Evolutionary conservation across 2,329 filamentous ascomycete species (phyloP).

Genomic region (Verticillium dahliae): DNA sequence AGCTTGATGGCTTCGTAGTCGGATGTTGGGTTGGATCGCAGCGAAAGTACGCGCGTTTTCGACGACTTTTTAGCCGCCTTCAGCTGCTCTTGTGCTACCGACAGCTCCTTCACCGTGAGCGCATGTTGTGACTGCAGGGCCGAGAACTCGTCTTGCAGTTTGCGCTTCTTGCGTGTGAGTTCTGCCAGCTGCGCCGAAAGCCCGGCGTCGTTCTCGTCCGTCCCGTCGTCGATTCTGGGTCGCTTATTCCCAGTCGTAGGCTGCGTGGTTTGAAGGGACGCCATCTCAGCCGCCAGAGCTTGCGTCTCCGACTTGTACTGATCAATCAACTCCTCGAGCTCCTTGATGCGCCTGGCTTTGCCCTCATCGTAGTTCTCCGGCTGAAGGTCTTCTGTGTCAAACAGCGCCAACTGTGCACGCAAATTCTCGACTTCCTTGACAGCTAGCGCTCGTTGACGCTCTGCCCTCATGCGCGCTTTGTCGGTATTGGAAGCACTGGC

Average conservation of each 20-base stretch:
- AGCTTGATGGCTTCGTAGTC: constrained; percentile 80
- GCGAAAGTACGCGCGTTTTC: constrained; percentile 74
- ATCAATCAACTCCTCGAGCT: constrained; percentile 81
- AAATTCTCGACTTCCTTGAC: constrained; percentile 93
- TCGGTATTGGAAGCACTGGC: constrained; percentile 44
- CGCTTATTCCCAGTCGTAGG: constrained; percentile 55
- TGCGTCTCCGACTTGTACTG: constrained; percentile 79
- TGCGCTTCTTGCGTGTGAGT: constrained; percentile 79
- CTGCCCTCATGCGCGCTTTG: constrained; percentile 67
- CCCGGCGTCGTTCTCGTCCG: constrained; percentile 25
- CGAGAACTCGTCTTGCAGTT: constrained; percentile 71
- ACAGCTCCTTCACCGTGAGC: constrained; percentile 68
- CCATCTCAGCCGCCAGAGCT: constrained; percentile 66
- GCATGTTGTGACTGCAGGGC: constrained; percentile 63
- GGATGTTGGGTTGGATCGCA: constrained; percentile 88
- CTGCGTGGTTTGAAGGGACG: constrained; percentile 47
- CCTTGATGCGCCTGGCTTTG: constrained; percentile 66
- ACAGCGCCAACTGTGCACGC: constrained; percentile 81
- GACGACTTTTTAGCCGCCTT: constrained; percentile 57
- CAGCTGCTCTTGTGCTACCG: constrained; percentile 68
- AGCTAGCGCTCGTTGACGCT: constrained; percentile 78
- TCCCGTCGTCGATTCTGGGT: constrained; percentile 50
- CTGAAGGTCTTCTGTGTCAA: constrained; percentile 80
- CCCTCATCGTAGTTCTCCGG: constrained; percentile 71
- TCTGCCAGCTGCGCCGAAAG: constrained; percentile 65